phyloP scores from a whole-genome alignment of 768 basidiomycete species.

The Trametes gibbosa region DNA sequence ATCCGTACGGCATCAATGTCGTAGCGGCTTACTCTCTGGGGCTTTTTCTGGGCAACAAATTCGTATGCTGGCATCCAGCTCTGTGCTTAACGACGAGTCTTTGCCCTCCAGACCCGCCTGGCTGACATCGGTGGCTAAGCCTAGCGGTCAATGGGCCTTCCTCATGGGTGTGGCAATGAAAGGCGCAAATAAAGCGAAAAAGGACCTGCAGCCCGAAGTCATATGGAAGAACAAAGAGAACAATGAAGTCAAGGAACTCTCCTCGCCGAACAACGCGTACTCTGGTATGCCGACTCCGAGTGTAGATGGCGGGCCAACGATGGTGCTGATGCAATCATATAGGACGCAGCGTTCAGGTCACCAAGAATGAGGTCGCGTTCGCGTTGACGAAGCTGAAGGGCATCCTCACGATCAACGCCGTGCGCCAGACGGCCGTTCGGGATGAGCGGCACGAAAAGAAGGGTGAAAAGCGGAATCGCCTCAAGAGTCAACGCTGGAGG shows the following conservation, averaged over 20 bases:
- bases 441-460: slow-evolving; percentile 76
- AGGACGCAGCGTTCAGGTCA: slow-evolving; percentile 64
- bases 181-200: background rate
- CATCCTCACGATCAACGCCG: slow-evolving; percentile 54
- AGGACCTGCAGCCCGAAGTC: slow-evolving; percentile 31
- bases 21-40: background rate
- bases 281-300: slow-evolving; percentile 40
- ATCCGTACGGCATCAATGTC: background rate
- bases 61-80: background rate
- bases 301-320: background rate
- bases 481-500: slow-evolving; percentile 76
- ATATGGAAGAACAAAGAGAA: slow-evolving; percentile 38
- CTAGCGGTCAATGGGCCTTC: background rate
- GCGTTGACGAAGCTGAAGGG: slow-evolving; percentile 50
- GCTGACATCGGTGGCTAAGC: background rate
- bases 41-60: background rate
- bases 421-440: slow-evolving; percentile 28
- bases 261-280: slow-evolving; percentile 50
- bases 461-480: slow-evolving; percentile 72
- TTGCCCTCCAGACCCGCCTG: background rate
- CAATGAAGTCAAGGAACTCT: slow-evolving; percentile 21
- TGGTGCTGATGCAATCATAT: slow-evolving; percentile 1
- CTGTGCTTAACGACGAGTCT: background rate
- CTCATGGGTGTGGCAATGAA: background rate
- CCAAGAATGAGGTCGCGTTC: slow-evolving; percentile 39